phyloP scores from a whole-genome alignment of 2,329 filamentous ascomycete genomes.

The Amphichorda felina region DNA sequence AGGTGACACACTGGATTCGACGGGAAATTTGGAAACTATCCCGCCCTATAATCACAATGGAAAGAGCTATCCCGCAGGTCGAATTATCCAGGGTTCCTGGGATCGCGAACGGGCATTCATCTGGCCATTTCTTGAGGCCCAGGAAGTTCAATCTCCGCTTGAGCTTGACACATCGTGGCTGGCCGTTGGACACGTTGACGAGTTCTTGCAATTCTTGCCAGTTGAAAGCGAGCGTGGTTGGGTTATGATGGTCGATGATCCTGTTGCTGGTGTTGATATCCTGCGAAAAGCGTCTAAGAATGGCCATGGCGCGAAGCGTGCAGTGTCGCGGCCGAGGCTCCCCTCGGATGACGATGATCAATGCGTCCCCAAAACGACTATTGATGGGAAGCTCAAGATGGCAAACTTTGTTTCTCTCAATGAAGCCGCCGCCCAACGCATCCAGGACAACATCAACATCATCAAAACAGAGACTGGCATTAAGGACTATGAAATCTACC shows the following conservation, averaged over 20 bases:
- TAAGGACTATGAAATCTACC: slow-evolving; percentile 10
- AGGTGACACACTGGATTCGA: slow-evolving; percentile 1
- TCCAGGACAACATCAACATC: slow-evolving; percentile 10
- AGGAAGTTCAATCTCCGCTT: slow-evolving; percentile 21
- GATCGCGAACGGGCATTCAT: slow-evolving; percentile 9
- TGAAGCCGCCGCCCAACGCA: slow-evolving; percentile 5
- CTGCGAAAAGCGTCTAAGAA: slow-evolving; percentile 7
- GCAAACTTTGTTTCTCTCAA: slow-evolving; percentile 6
- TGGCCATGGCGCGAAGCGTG: slow-evolving; percentile 8
- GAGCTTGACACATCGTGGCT: slow-evolving; percentile 17
- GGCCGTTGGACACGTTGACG: slow-evolving; percentile 14
- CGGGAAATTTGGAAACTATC: slow-evolving; percentile 24
- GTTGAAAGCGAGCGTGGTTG: slow-evolving; percentile 11
- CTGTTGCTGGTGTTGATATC: slow-evolving; percentile 8
- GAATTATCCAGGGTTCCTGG: slow-evolving; percentile 10
- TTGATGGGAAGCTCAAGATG: slow-evolving; percentile 8
- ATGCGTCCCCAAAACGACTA: slow-evolving; percentile 7
- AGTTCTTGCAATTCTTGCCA: slow-evolving; percentile 17
- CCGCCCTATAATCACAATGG: slow-evolving; percentile 15
- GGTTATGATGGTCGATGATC: slow-evolving; percentile 11
- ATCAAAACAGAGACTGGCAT: slow-evolving; percentile 12
- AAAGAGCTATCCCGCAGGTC: slow-evolving; percentile 8
- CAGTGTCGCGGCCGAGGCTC: slow-evolving; percentile 7
- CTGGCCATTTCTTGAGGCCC: slow-evolving; percentile 15
- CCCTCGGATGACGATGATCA: not conserved